A percentile compares a stretch with the other conserved stretches of the same genome.
Conservation (phyloP, 1,284 basidiomycete genomes). For the Malassezia equina region DNA sequence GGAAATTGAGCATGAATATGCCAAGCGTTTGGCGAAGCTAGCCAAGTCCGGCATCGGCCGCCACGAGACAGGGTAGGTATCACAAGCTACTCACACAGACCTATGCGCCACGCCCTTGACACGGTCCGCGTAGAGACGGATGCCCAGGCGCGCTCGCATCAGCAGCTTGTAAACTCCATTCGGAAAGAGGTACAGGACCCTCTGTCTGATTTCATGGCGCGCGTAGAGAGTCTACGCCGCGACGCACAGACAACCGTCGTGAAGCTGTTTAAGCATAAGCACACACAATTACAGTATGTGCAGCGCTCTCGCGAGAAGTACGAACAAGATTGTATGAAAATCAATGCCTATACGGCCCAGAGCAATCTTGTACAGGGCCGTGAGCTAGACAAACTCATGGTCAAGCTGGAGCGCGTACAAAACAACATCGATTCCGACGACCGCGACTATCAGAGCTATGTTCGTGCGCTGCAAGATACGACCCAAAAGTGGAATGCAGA, state of each 20-base stretch:
- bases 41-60: constrained; percentile 66
- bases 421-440: constrained; percentile 72
- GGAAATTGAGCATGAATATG: constrained; percentile 85
- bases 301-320: constrained; percentile 75
- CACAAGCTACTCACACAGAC: constrained; percentile 54
- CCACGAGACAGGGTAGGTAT: constrained; percentile 73
- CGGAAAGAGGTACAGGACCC: constrained; percentile 63
- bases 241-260: constrained; percentile 25
- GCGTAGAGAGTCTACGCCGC: constrained; percentile 29
- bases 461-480: constrained; percentile 69
- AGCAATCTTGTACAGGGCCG: constrained; percentile 82
- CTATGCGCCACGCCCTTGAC: constrained; percentile 67
- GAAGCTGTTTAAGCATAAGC: constrained; percentile 45
- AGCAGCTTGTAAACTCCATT: constrained; percentile 63
- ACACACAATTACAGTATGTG: constrained; percentile 42
- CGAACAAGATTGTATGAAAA: constrained; percentile 81
- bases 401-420: constrained; percentile 78
- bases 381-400: constrained; percentile 78
- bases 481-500: constrained; percentile 78
- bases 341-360: constrained; percentile 92
- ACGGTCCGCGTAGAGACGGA: constrained; percentile 73
- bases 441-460: constrained; percentile 74
- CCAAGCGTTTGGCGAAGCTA: constrained; percentile 72
- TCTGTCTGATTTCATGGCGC: constrained; percentile 36
- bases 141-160: constrained; percentile 63